Base-by-base conservation (phyloP, 2,329 filamentous ascomycete species). In the Didymosphaeria variabile region DNA sequence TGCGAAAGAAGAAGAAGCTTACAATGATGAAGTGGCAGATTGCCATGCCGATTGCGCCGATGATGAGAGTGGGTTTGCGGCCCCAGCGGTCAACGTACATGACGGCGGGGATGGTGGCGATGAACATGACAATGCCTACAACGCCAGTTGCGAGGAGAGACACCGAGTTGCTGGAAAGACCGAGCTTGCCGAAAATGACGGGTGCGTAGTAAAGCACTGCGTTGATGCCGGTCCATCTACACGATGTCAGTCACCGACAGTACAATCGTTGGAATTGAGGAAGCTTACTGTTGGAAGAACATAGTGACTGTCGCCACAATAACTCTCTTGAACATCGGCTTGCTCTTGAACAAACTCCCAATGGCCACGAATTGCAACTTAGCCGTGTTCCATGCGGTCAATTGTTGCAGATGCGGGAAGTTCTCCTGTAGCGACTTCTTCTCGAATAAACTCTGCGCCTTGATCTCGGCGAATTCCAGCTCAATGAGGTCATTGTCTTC, bases 391-490 rank as follows among this genome's bases (percentile, higher is more conserved):
- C 85, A 1, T 81, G 78, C 65, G 0, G 87, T 90, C 54, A 83
- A 82, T 60, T 88, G 83, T 2, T 83, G 80, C 15, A 91, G 80
- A 36, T 89, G 81, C 0, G 91, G 91, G 75, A 91, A 93, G 26
- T 88, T 83, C 63, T 90, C 88, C 0, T 86, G 85, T 10, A 90
- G 83, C 0, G 87, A 87, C 36, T 88, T 86, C 79, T 93, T 91
- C 77, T 94, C 91, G 67, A 94, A 95, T 19, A 91, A 76, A 0
- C 88, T 89, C 74, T 93, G 90, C 0, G 91, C 90, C 75, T 92
- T 91, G 79, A 94, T 94, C 74, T 94, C 91, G n/a, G 93, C 85
- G 72, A 90, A 93, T 70, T 94, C 92, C 1, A 93, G 82, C 65
- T 90, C 85, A 40, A 94, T 86, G 0, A 92, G 83, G 59, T 91